phyloP scores from a whole-genome alignment of 345 rosid genomes.

The Gossypium raimondii region DNA sequence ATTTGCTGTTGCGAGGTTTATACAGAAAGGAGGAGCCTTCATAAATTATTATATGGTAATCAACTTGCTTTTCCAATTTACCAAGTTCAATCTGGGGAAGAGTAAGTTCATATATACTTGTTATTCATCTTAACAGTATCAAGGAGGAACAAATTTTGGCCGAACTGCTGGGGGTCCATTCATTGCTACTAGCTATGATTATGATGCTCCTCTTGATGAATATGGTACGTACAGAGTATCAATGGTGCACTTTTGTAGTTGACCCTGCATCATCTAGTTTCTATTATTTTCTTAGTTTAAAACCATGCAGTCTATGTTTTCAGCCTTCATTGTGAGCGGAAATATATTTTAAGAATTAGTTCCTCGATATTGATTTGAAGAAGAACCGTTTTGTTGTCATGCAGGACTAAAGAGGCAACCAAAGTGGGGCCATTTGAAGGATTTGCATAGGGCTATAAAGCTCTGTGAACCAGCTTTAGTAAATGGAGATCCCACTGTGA shows the following conservation, averaged over 20 bases:
- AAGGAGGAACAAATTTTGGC: conserved; percentile 98
- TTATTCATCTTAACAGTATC: conserved; percentile 54
- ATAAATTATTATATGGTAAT: conserved; percentile 94
- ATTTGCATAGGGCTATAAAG: conserved; percentile 89
- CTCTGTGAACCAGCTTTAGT: conserved; percentile 87
- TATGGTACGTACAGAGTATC: conserved; percentile 50
- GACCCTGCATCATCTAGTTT: neutral
- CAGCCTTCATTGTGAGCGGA: neutral
- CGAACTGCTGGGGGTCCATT: conserved; percentile 99
- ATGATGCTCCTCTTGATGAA: conserved; percentile 96
- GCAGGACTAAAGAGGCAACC: conserved; percentile 92
- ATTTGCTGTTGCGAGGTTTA: conserved; percentile 89
- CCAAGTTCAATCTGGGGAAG: conserved; percentile 12
- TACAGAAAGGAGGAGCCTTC: conserved; percentile 95
- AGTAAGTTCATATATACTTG: conserved; percentile 15
- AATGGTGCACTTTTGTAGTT: neutral
- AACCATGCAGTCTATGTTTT: neutral
- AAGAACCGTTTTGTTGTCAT: conserved; percentile 9
- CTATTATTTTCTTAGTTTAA: neutral
- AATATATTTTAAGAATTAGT: neutral
- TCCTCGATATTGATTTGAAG: conserved; percentile 3
- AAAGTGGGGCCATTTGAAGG: conserved; percentile 99
- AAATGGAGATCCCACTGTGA: conserved; percentile 57
- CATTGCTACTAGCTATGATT: conserved; percentile 95
- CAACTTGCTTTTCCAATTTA: conserved; percentile 6